phyloP scores from a whole-genome alignment of 441 rosid species.

The Biscutella auriculata region DNA sequence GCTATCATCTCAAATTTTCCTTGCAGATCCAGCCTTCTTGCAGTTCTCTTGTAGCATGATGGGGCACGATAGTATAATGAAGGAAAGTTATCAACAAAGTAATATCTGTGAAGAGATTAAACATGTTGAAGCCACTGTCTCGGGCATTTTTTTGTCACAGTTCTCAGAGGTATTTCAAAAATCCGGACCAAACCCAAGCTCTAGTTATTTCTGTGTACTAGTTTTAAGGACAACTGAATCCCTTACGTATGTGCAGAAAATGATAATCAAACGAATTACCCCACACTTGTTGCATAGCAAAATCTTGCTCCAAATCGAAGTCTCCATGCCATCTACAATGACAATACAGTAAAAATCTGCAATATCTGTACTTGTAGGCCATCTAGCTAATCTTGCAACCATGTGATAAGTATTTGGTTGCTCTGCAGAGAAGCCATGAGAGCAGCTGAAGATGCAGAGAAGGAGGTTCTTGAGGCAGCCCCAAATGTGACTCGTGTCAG shows the following conservation, averaged over 20 bases:
- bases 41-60: constrained; percentile 22
- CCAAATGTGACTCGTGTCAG: constrained; percentile 40
- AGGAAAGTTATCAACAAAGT: constrained; percentile 13
- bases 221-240: background rate
- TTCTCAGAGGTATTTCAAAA: constrained; percentile 36
- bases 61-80: constrained; percentile 23
- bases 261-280: constrained; percentile 51
- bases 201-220: background rate
- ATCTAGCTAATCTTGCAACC: background rate
- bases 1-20: background rate
- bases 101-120: constrained; percentile 25
- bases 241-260: constrained; percentile 36
- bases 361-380: background rate
- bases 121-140: constrained; percentile 40
- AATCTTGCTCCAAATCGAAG: constrained; percentile 53
- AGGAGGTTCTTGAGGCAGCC: constrained; percentile 41
- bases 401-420: background rate
- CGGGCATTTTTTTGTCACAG: constrained; percentile 29
- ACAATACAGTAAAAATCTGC: constrained; percentile 32
- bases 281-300: constrained; percentile 58
- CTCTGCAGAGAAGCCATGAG: constrained; percentile 59
- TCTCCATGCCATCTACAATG: constrained; percentile 46
- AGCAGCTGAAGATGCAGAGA: constrained; percentile 56
- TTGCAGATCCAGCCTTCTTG: constrained; percentile 65
- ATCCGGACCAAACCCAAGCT: background rate